A percentile compares a stretch with the other conserved stretches of the same genome.
Evolutionary conservation across 2,329 filamentous ascomycete genomes (phyloP).

Genomic region (Trichoderma cornu-damae): DNA sequence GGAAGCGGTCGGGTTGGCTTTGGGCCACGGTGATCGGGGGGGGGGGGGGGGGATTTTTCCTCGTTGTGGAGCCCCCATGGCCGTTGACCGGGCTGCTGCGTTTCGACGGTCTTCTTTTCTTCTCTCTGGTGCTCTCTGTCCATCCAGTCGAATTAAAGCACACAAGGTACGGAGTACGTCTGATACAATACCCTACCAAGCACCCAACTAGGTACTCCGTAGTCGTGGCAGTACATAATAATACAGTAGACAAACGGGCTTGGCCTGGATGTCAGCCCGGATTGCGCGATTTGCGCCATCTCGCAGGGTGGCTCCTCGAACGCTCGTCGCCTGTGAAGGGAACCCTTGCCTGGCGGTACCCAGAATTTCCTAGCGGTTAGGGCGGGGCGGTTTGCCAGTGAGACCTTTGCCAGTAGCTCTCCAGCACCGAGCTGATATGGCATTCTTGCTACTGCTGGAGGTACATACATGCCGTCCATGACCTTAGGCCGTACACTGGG

Average conservation of each 20-base stretch:
- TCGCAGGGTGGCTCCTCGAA: not conserved
- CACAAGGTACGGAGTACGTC: too few relatives aligned
- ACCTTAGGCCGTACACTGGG: too few relatives aligned
- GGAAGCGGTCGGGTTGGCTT: constrained; percentile 2
- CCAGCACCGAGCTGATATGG: not conserved
- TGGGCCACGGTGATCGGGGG: constrained; percentile 1
- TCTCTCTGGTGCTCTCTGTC: not conserved
- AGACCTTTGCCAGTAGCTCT: not conserved
- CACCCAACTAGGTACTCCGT: too few relatives aligned
- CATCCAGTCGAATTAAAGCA: too few relatives aligned
- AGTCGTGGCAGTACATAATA: too few relatives aligned
- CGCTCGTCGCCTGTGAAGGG: not conserved
- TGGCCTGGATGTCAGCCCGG: constrained; percentile 8
- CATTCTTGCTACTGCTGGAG: not conserved
- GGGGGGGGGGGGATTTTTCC: too few relatives aligned
- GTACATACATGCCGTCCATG: too few relatives aligned
- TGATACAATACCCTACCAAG: too few relatives aligned
- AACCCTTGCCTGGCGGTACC: constrained; percentile 3
- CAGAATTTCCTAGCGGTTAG: constrained; percentile 2
- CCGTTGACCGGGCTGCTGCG: not conserved
- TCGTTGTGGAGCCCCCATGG: constrained; percentile 2
- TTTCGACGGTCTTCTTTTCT: not conserved
- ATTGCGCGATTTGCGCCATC: constrained; percentile 18
- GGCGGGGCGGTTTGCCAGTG: not conserved
- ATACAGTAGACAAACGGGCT: too few relatives aligned